Percentiles rank a stretch among this genome's conserved stretches.
These are phyloP conservation scores for Kluyveromyces siamensis DNA, from an alignment of 805 yeast species.

Conservation along the genomic window DNA sequence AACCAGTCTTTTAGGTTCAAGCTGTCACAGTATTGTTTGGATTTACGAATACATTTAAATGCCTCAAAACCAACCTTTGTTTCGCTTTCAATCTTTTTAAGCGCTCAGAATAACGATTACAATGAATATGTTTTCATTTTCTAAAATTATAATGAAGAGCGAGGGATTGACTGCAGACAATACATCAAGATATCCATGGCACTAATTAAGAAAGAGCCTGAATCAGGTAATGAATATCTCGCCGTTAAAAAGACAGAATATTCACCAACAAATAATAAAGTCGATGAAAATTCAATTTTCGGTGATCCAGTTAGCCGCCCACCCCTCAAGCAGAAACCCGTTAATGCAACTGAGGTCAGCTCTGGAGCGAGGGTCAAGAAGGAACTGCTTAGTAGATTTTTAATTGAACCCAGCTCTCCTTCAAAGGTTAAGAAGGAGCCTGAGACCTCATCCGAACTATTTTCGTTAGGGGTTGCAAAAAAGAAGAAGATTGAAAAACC, in stretches of 20 bases:
- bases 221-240: background rate
- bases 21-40: no score
- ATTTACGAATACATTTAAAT: no score
- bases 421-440: background rate
- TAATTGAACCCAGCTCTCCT: background rate
- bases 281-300: background rate
- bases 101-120: no score
- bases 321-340: conserved; percentile 12
- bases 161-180: background rate
- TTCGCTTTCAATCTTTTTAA: no score
- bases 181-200: conserved; percentile 5
- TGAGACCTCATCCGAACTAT: background rate
- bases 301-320: conserved; percentile 12
- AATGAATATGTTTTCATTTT: no score
- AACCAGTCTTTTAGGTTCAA: no score
- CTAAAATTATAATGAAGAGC: no score
- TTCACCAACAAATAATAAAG: background rate
- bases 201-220: conserved; percentile 9
- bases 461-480: background rate
- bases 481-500: conserved; percentile 1
- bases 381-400: background rate
- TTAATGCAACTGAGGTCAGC: conserved; percentile 3
- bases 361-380: background rate
- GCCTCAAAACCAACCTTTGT: no score
- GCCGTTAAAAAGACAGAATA: background rate